Conservation (phyloP, 768 basidiomycete species). For the Boletellus sp. region DNA sequence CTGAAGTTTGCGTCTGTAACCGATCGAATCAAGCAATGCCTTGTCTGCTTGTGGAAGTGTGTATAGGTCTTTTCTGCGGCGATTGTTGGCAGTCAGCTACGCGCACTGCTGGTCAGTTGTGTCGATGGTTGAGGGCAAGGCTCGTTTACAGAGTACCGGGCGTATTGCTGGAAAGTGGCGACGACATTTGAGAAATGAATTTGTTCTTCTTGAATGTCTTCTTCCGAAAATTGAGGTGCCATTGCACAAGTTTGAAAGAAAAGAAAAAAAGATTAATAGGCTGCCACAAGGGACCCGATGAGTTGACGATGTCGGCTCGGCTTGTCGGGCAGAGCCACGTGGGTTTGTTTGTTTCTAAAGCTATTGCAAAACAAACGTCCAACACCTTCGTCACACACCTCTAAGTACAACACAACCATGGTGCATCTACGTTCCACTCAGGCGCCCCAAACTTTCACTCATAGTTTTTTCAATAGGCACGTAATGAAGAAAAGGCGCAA, state of each 20-base stretch:
- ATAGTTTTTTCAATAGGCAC: constrained; percentile 54
- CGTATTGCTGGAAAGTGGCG: constrained; percentile 70
- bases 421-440: not conserved
- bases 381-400: not conserved
- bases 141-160: constrained; percentile 51
- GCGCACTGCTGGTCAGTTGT: not conserved
- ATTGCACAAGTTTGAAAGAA: constrained; percentile 6
- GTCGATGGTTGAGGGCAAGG: not conserved
- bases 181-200: constrained; percentile 74
- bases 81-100: constrained; percentile 57
- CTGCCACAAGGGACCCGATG: no score
- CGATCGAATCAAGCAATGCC: constrained; percentile 59
- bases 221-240: constrained; percentile 27
- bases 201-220: constrained; percentile 53
- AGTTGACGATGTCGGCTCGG: not conserved
- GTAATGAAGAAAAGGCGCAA: constrained; percentile 98
- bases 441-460: not conserved
- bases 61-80: constrained; percentile 74
- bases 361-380: constrained; percentile 22
- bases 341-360: constrained; percentile 26
- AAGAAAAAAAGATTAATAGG: not conserved
- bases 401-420: constrained; percentile 13
- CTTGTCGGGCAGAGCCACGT: constrained; percentile 11
- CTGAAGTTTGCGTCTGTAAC: constrained; percentile 76
- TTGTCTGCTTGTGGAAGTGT: constrained; percentile 67